Evolutionary conservation across 2,329 filamentous ascomycete genomes (phyloP), one percentile per base, ranked within the genome.

Genomic region (Hypomyces rosellus): DNA sequence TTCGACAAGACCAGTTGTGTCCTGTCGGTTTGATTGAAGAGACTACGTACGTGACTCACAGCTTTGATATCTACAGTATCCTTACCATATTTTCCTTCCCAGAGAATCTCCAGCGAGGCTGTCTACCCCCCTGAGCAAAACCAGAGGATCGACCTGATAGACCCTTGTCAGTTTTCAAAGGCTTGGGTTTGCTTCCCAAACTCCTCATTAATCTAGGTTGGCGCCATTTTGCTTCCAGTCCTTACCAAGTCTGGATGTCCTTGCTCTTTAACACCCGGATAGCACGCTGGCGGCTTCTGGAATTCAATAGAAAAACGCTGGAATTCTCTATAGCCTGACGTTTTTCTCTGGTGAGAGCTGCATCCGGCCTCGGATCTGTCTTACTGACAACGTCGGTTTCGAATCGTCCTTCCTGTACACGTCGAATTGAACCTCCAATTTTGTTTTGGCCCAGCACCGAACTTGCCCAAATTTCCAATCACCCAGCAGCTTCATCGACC

Each of bases 1-100:
- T 49, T 41, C 39, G 25, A 46, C 25, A n/a, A 50, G 50, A 43
- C 47, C 16, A 43, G 36, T 13, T 39, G 42, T 47, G 41, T 43
- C 37, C 38, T 36, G 47, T 40, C 34, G 34, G 22, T 30, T 22
- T 40, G 47, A 46, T 33, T 43, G 30, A 22, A 41, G 30, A 40
- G 16, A 45, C 25, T 20, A 42, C 42, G 5, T 45, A 45, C 41
- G 36, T 37, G 33, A 15, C 41, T 33, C 30, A 46, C 45, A 41
- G 18, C 18, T 30, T 42, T 15, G 30, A 41, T 41, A 45, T 41
- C 41, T 33, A 33, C 50, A 45, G 34, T 25, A 46, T 52, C 46
- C 46, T 49, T 41, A 38, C 15, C 40, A 42, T 33, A 12, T 34
- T 42, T 15, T 43, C 33, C 37, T 20, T 46, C 16, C 30, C 37